phyloP scores from a whole-genome alignment of 1,139 yeast species.

The Blastobotrys petasosporus region DNA sequence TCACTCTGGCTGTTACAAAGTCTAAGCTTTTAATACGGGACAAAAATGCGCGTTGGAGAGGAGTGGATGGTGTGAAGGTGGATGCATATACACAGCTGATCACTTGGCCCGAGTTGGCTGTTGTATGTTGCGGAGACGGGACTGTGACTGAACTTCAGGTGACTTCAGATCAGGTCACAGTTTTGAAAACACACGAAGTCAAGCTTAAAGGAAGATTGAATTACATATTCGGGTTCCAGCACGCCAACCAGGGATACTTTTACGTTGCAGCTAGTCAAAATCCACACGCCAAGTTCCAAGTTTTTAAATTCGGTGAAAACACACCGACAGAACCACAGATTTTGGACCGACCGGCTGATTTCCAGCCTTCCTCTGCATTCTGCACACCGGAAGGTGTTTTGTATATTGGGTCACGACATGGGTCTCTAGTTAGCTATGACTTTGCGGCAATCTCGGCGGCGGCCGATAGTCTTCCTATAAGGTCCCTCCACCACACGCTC shows the following conservation, averaged over 20 bases:
- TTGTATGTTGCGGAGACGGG: slow-evolving; percentile 49
- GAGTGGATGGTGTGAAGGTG: slow-evolving; percentile 35
- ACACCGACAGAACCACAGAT: slow-evolving; percentile 17
- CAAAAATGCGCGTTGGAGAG: slow-evolving; percentile 34
- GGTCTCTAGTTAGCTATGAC: slow-evolving; percentile 55
- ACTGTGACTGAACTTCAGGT: slow-evolving; percentile 42
- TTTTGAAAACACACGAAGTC: slow-evolving; percentile 18
- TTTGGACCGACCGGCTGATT: slow-evolving; percentile 34
- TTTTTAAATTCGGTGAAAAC: slow-evolving; percentile 38
- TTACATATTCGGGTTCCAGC: slow-evolving; percentile 42
- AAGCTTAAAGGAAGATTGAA: slow-evolving; percentile 43
- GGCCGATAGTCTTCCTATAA: slow-evolving; percentile 18
- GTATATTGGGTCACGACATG: slow-evolving; percentile 66
- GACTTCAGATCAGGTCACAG: slow-evolving; percentile 18
- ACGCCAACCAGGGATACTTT: slow-evolving; percentile 30
- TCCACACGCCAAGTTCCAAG: slow-evolving; percentile 50
- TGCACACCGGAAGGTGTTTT: slow-evolving; percentile 40
- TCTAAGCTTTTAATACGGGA: slow-evolving; percentile 43
- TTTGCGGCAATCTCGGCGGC: slow-evolving; percentile 28
- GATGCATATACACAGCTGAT: slow-evolving; percentile 48
- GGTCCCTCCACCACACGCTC: slow-evolving; percentile 45
- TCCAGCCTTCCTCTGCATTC: slow-evolving; percentile 53
- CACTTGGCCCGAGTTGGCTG: slow-evolving; percentile 39
- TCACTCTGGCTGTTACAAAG: slow-evolving; percentile 50
- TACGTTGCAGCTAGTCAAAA: slow-evolving; percentile 62